These are phyloP conservation scores for Populus deltoides DNA, from an alignment of 345 rosid species.

Conservation along the genomic window DNA sequence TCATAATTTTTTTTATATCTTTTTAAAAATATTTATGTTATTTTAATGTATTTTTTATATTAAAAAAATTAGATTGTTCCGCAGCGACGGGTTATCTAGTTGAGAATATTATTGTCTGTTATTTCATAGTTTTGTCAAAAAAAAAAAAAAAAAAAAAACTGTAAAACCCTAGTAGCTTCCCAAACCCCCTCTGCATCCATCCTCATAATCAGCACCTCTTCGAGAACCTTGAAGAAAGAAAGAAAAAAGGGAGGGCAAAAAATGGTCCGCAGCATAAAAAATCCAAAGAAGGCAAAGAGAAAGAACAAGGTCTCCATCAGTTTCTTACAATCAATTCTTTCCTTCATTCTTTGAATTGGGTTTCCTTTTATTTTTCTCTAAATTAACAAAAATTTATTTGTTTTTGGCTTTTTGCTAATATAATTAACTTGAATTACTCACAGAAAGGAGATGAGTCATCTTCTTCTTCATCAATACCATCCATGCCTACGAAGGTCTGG, in stretches of 20 bases:
- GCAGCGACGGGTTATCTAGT: too few species aligned
- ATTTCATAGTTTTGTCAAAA: too few species aligned
- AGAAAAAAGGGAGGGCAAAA: background rate
- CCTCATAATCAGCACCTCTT: background rate
- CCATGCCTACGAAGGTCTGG: conserved; percentile 80
- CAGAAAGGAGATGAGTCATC: conserved; percentile 61
- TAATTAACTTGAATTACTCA: background rate
- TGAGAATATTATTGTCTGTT: too few species aligned
- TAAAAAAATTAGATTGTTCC: too few species aligned
- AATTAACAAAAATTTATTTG: background rate
- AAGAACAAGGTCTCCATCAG: conserved; percentile 56
- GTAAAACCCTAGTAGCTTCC: background rate
- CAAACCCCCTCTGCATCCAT: background rate
- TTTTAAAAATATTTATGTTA: too few species aligned
- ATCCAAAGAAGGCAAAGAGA: conserved; percentile 72
- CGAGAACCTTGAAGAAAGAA: background rate
- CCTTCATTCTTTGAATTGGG: background rate
- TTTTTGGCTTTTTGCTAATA: background rate
- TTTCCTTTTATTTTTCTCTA: background rate
- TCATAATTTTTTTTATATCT: too few species aligned
- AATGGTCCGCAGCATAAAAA: conserved; percentile 71
- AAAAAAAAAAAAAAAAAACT: too few species aligned
- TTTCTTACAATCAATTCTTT: background rate
- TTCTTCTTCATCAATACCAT: conserved; percentile 51
- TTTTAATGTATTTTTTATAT: too few species aligned